Evolutionary conservation across 2,329 filamentous ascomycete species (phyloP).

Genomic region (Arthrobotrys megalospora): DNA sequence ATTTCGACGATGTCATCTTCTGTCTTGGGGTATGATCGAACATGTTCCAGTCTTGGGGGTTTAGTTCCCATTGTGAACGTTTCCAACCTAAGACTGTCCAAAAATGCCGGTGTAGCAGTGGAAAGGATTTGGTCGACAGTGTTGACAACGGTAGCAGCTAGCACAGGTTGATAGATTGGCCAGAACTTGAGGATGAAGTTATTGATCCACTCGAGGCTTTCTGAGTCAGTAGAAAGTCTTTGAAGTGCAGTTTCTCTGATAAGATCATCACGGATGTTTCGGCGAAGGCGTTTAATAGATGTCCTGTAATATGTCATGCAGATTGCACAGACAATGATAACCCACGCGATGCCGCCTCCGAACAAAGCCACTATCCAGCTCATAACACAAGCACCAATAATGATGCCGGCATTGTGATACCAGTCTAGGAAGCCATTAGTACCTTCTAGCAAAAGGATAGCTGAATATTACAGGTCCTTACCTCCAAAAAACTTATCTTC

Average conservation of each 20-base stretch:
- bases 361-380: slow-evolving; percentile 92
- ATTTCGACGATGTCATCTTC: slow-evolving; percentile 97
- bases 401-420: slow-evolving; percentile 97
- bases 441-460: neutral
- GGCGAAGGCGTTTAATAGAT: slow-evolving; percentile 89
- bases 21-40: slow-evolving; percentile 96
- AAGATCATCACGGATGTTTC: slow-evolving; percentile 96
- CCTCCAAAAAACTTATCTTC: slow-evolving; percentile 92
- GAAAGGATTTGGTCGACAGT: slow-evolving; percentile 97
- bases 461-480: slow-evolving; percentile 66
- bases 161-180: slow-evolving; percentile 96
- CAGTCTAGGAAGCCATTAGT: slow-evolving; percentile 76
- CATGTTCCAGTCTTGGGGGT: slow-evolving; percentile 94
- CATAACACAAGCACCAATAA: slow-evolving; percentile 89
- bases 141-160: slow-evolving; percentile 91
- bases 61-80: slow-evolving; percentile 95
- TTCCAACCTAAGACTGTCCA: slow-evolving; percentile 93
- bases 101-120: slow-evolving; percentile 88
- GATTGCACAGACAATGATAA: slow-evolving; percentile 90
- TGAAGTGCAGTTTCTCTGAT: slow-evolving; percentile 89
- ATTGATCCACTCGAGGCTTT: slow-evolving; percentile 99
- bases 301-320: slow-evolving; percentile 98
- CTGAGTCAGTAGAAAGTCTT: slow-evolving; percentile 88
- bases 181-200: slow-evolving; percentile 98
- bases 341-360: slow-evolving; percentile 92